Evolutionary conservation across 768 basidiomycete species (phyloP).

Genomic region (Hebeloma cylindrosporum): DNA sequence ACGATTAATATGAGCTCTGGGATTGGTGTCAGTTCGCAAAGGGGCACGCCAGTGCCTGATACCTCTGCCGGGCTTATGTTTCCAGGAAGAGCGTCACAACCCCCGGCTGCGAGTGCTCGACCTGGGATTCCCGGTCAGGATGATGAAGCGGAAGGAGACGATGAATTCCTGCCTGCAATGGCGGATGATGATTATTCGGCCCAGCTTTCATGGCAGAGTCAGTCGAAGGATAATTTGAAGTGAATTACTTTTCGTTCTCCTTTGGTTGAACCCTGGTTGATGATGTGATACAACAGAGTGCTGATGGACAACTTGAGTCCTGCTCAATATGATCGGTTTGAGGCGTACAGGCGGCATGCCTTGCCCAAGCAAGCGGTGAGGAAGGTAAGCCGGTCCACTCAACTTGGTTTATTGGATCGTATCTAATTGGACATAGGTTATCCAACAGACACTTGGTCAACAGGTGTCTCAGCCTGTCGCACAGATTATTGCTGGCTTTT

Average conservation of each 20-base stretch:
- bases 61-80: slow-evolving; percentile 11
- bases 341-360: slow-evolving; percentile 82
- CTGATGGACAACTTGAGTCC: slow-evolving; percentile 87
- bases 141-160: slow-evolving; percentile 73
- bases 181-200: slow-evolving; percentile 88
- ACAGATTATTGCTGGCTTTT: slow-evolving; percentile 86
- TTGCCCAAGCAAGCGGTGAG: slow-evolving; percentile 81
- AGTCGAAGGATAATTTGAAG: slow-evolving; percentile 88
- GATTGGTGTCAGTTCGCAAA: slow-evolving; percentile 9
- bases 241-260: slow-evolving; percentile 26
- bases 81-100: slow-evolving; percentile 17
- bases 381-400: slow-evolving; percentile 47
- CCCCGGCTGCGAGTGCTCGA: slow-evolving; percentile 13
- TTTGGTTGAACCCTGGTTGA: not conserved
- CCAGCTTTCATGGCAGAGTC: slow-evolving; percentile 80
- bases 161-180: slow-evolving; percentile 80
- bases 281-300: slow-evolving; percentile 48
- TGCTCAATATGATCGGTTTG: slow-evolving; percentile 85
- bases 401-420: too few species aligned
- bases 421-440: too few species aligned
- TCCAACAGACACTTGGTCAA: slow-evolving; percentile 78
- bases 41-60: slow-evolving; percentile 21
- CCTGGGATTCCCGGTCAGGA: slow-evolving; percentile 25
- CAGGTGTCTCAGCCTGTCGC: slow-evolving; percentile 87
- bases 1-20: slow-evolving; percentile 1